phyloP scores from a whole-genome alignment of 371 early-diverging fungal genomes.

The Chytridium lagenaria region DNA sequence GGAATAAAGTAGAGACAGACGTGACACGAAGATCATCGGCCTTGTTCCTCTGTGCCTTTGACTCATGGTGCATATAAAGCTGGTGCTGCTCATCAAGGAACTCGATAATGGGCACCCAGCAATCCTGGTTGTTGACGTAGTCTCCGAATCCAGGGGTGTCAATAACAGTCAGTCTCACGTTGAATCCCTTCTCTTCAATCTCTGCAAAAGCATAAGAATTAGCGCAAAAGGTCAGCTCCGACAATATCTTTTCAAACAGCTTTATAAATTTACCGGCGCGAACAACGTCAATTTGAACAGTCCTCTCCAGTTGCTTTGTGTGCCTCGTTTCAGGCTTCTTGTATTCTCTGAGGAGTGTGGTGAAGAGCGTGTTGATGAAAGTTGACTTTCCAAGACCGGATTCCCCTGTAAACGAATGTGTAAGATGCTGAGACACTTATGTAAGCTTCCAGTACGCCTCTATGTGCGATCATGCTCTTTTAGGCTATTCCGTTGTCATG shows the following conservation, averaged over 20 bases:
- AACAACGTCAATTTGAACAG: conserved; percentile 96
- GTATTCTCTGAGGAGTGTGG: no score
- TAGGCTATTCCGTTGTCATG: no score
- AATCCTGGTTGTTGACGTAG: conserved; percentile 86
- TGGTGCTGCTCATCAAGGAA: conserved; percentile 97
- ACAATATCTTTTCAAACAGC: no score
- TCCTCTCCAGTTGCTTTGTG: conserved; percentile 81
- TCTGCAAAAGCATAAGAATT: conserved; percentile 54
- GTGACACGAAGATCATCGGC: conserved; percentile 91
- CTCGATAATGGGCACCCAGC: conserved; percentile 96
- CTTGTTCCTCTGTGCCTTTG: conserved; percentile 75
- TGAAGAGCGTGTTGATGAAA: no score
- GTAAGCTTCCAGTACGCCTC: background rate
- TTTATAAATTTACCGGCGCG: no score
- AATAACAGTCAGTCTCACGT: conserved; percentile 87
- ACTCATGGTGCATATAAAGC: conserved; percentile 86
- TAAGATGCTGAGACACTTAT: background rate
- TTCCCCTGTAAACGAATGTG: conserved; percentile 56
- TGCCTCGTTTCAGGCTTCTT: conserved; percentile 75
- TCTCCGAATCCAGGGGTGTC: conserved; percentile 93
- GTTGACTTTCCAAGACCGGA: conserved; percentile 89
- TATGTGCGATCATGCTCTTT: background rate
- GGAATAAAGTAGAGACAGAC: conserved; percentile 87
- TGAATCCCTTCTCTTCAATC: conserved; percentile 95
- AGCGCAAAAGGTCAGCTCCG: conserved; percentile 63